Evolutionary conservation across 352 stramenopile genomes (phyloP).

Genomic region (Phytophthora agathidicida): DNA sequence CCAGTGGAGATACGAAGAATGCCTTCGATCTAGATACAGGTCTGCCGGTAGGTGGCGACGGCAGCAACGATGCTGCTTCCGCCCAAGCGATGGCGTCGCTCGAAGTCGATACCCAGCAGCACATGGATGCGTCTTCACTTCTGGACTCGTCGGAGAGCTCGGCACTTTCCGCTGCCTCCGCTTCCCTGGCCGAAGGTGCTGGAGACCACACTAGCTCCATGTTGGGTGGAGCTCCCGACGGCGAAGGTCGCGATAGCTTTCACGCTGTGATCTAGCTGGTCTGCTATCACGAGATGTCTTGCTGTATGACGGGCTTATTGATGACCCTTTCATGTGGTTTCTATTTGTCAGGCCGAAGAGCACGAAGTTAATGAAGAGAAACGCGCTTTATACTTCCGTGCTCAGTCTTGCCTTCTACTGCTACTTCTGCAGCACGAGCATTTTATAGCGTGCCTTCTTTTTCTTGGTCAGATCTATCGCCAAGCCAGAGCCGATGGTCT

Average conservation of each 20-base stretch:
- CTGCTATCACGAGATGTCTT: not conserved
- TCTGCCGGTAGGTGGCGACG: slow-evolving; percentile 1
- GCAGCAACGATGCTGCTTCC: slow-evolving; percentile 6
- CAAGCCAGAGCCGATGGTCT: slow-evolving; percentile 56
- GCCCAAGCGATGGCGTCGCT: slow-evolving; percentile 31
- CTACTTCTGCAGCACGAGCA: slow-evolving; percentile 75
- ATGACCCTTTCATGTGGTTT: slow-evolving; percentile 6
- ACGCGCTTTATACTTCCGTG: slow-evolving; percentile 3
- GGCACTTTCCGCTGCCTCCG: slow-evolving; percentile 42
- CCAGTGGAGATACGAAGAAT: slow-evolving; percentile 18
- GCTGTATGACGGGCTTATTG: not conserved
- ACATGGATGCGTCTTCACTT: slow-evolving; percentile 41
- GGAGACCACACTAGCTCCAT: slow-evolving; percentile 34
- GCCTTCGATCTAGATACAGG: slow-evolving; percentile 30
- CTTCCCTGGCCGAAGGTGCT: slow-evolving; percentile 43
- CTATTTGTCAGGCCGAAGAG: slow-evolving; percentile 1
- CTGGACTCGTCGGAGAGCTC: slow-evolving; percentile 46
- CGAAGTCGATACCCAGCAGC: slow-evolving; percentile 34
- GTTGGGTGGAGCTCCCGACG: slow-evolving; percentile 21
- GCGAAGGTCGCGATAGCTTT: slow-evolving; percentile 29
- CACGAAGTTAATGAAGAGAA: too few species aligned
- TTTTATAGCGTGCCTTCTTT: slow-evolving; percentile 65
- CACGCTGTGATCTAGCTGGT: slow-evolving; percentile 44
- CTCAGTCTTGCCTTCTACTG: not conserved
- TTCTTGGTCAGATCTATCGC: slow-evolving; percentile 70